Percentiles rank a stretch among this genome's conserved stretches.
phyloP scores from a whole-genome alignment of 2,329 filamentous ascomycete species.

The Hortaea werneckii region DNA sequence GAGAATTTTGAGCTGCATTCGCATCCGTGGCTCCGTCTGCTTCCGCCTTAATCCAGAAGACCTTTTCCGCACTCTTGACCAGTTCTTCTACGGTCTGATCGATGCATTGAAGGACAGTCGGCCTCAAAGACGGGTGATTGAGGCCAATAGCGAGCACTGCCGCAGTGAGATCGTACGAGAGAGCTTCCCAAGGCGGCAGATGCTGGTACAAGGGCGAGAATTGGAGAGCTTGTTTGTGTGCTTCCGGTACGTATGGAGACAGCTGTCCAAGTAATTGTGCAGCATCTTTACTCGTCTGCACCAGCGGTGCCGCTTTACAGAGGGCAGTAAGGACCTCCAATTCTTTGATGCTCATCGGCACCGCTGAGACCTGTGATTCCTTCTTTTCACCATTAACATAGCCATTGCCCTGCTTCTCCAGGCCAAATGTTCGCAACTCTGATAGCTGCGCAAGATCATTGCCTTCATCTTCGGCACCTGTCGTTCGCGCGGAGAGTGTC shows the following conservation, averaged over 20 bases:
- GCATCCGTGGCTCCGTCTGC: conserved; percentile 11
- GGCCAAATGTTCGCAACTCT: conserved; percentile 10
- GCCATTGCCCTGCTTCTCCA: conserved; percentile 11
- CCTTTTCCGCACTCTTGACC: conserved; percentile 49
- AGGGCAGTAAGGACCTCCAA: conserved; percentile 84
- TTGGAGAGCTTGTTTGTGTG: conserved; percentile 66
- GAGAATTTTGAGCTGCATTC: conserved; percentile 14
- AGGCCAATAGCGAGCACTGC: conserved; percentile 74
- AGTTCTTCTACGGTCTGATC: conserved; percentile 65
- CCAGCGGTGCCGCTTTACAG: conserved; percentile 74
- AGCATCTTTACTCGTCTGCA: conserved; percentile 62
- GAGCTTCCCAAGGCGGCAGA: conserved; percentile 75
- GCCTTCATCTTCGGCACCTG: conserved; percentile 14
- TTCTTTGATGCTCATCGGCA: conserved; percentile 58
- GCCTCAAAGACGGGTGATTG: conserved; percentile 58
- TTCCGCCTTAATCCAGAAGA: conserved; percentile 20
- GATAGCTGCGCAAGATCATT: conserved; percentile 34
- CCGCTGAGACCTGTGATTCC: conserved; percentile 11
- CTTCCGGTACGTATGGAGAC: conserved; percentile 74
- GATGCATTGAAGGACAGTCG: conserved; percentile 55
- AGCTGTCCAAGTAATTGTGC: conserved; percentile 70
- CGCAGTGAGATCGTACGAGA: conserved; percentile 67
- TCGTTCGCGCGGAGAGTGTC: conserved; percentile 33
- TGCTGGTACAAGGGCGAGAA: conserved; percentile 73
- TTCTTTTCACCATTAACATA: conserved; percentile 3